Evolutionary conservation across 2,329 filamentous ascomycete genomes (phyloP).

Genomic region (Myrmaecium sp.): DNA sequence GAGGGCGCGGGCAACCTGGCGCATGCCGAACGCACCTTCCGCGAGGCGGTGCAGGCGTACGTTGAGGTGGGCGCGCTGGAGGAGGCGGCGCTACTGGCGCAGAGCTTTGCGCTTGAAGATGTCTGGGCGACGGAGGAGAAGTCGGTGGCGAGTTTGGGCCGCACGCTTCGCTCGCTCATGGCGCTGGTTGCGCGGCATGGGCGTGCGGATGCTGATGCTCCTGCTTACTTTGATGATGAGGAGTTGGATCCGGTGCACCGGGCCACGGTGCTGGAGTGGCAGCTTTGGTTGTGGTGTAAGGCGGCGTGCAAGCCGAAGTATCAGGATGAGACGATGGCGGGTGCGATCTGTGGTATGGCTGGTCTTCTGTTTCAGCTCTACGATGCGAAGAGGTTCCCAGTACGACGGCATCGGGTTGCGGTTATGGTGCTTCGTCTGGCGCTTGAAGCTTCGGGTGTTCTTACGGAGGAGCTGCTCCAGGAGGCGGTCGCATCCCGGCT

Average conservation of each 20-base stretch:
- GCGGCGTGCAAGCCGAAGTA: slow-evolving; percentile 14
- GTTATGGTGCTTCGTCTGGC: slow-evolving; percentile 20
- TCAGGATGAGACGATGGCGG: slow-evolving; percentile 13
- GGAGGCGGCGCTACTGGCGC: too few relatives aligned
- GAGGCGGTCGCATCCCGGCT: slow-evolving; percentile 2
- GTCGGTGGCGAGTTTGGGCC: not conserved
- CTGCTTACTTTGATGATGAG: slow-evolving; percentile 18
- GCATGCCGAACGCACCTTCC: too few relatives aligned
- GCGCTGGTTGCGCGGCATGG: slow-evolving; percentile 8
- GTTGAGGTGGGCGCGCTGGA: too few relatives aligned
- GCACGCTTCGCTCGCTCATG: not conserved
- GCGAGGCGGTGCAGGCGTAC: too few relatives aligned
- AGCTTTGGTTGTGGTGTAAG: slow-evolving; percentile 17
- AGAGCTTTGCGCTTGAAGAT: not conserved
- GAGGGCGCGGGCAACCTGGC: too few relatives aligned
- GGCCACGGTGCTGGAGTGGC: slow-evolving; percentile 26
- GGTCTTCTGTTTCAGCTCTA: slow-evolving; percentile 15
- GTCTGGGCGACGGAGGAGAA: not conserved
- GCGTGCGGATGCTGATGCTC: too few relatives aligned
- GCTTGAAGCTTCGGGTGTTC: slow-evolving; percentile 43
- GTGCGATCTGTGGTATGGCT: slow-evolving; percentile 10
- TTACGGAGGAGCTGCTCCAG: slow-evolving; percentile 15
- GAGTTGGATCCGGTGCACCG: slow-evolving; percentile 12
- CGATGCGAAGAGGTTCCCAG: slow-evolving; percentile 10
- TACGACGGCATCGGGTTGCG: slow-evolving; percentile 15